Percentiles rank a stretch among this genome's conserved stretches.
These are phyloP conservation scores for Calonectria hawksworthii DNA, from an alignment of 2,329 filamentous ascomycete genomes.

Conservation along the genomic window DNA sequence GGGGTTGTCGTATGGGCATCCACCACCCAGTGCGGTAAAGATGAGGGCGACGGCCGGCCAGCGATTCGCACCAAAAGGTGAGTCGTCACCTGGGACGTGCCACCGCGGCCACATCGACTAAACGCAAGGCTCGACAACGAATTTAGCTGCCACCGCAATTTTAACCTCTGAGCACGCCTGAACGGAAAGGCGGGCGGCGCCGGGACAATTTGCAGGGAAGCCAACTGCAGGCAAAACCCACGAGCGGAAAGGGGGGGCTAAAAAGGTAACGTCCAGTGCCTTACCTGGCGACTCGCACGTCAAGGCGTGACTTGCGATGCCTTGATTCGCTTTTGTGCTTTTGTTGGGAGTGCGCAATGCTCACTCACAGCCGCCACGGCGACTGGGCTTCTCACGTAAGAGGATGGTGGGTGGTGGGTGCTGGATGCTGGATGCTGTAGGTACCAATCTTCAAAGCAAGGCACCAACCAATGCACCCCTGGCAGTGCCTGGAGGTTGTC, in stretches of 20 bases:
- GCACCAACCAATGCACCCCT: slow-evolving; percentile 4
- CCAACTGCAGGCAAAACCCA: slow-evolving; percentile 15
- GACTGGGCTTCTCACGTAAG: slow-evolving; percentile 40
- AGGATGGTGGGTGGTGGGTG: slow-evolving; percentile 30
- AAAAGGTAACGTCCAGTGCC: slow-evolving; percentile 8
- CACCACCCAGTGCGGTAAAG: slow-evolving; percentile 32
- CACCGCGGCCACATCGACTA: slow-evolving; percentile 33
- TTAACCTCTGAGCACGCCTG: slow-evolving; percentile 37
- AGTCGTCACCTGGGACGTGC: slow-evolving; percentile 39
- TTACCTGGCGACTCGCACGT: background rate
- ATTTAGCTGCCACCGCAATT: slow-evolving; percentile 46
- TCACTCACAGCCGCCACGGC: slow-evolving; percentile 1
- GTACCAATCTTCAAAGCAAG: slow-evolving; percentile 14
- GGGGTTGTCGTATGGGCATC: slow-evolving; percentile 24
- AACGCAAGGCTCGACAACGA: slow-evolving; percentile 30
- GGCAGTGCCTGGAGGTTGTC: background rate
- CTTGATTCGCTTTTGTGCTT: background rate
- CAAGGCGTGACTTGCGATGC: background rate
- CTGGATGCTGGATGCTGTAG: slow-evolving; percentile 23
- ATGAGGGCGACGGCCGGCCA: slow-evolving; percentile 1
- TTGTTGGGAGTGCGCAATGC: slow-evolving; percentile 11
- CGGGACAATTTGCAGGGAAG: slow-evolving; percentile 25
- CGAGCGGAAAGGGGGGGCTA: slow-evolving; percentile 27
- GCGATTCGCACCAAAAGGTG: slow-evolving; percentile 13
- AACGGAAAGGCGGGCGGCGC: slow-evolving; percentile 20